Evolutionary conservation across 1,139 yeast genomes (phyloP), one percentile per base, ranked within the genome.

Genomic region (Candida sanyaensis): DNA sequence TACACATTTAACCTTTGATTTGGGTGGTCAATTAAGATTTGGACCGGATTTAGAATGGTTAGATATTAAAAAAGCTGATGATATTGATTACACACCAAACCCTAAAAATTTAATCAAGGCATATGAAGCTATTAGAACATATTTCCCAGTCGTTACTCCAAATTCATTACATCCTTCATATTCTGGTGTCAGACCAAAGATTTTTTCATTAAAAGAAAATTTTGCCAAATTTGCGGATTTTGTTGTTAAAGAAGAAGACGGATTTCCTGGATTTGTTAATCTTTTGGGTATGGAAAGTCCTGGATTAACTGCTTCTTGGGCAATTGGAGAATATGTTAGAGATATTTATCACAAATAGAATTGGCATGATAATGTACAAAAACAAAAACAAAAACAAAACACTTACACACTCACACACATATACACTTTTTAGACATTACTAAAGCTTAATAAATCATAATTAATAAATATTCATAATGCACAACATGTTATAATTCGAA

Each of bases 21-120:
- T 91, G 46, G 93, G 88, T 2, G 96, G 96, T 0, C 86, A 84
- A 56, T 66, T 90, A 37, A 77, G 83, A 55, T 91, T 91, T 63
- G 97, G 97, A 0, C 97, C 97, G 0, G 96, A 91, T 63, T 68
- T 89, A 46, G 96, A 90, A 63, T 90, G 96, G 91, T 80, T 88
- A 3, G 77, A 79, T 10, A 57, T 63, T 2, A 52, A 57, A 2
- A 60, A 64, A 42, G 69, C 77, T 1, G 63, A 63, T 24, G 63
- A 63, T n/a, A 65, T 70, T 8, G 81, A 82, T 59, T 79, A 80
- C 50, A 58, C 69, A 4, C 86, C 83, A 2, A 75, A 71, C 54
- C 63, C 62, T 1, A 47, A 61, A 2, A 86, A 84, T 51, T 61
- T 85, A 26, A 70, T 70, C 2, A 71, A 68, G 0, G 96, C 95